Percentiles rank a stretch among this genome's conserved stretches.
Conservation (phyloP, 2,329 filamentous ascomycete species). For the Fusarium sp. region DNA sequence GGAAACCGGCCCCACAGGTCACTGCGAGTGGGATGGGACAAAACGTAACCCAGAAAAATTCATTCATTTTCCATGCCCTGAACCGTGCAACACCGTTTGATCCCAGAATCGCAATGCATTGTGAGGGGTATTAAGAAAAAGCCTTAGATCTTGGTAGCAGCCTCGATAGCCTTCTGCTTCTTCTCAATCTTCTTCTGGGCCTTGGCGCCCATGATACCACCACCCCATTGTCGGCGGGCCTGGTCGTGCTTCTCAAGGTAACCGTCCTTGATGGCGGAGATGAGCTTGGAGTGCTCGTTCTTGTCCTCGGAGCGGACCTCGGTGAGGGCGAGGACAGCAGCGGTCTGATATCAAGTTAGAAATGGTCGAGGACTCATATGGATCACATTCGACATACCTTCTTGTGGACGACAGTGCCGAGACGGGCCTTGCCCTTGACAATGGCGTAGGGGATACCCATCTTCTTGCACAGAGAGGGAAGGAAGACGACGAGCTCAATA, state of each 20-base stretch:
- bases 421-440: conserved; percentile 99
- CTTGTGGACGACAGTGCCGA: conserved; percentile 99
- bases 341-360: conserved; percentile 78
- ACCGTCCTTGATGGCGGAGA: conserved; percentile 97
- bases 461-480: conserved; percentile 99
- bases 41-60: conserved; percentile 57
- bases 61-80: conserved; percentile 61
- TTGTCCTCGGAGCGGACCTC: conserved; percentile 99
- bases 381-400: conserved; percentile 73
- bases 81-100: conserved; percentile 60
- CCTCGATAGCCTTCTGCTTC: conserved; percentile 94
- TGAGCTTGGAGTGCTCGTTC: conserved; percentile 96
- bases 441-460: conserved; percentile 99
- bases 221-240: conserved; percentile 94
- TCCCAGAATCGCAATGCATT: conserved; percentile 58
- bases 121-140: conserved; percentile 57
- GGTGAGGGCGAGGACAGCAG: conserved; percentile 94
- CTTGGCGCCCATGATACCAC: conserved; percentile 99
- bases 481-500: conserved; percentile 99
- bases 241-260: conserved; percentile 97
- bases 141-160: conserved; percentile 95
- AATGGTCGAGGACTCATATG: too few species aligned
- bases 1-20: conserved; percentile 45
- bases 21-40: conserved; percentile 49
- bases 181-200: conserved; percentile 83